Evolutionary conservation across 805 yeast species (phyloP), one percentile per base, ranked within the genome.

Genomic region (Lipomyces spencermartinsiae): DNA sequence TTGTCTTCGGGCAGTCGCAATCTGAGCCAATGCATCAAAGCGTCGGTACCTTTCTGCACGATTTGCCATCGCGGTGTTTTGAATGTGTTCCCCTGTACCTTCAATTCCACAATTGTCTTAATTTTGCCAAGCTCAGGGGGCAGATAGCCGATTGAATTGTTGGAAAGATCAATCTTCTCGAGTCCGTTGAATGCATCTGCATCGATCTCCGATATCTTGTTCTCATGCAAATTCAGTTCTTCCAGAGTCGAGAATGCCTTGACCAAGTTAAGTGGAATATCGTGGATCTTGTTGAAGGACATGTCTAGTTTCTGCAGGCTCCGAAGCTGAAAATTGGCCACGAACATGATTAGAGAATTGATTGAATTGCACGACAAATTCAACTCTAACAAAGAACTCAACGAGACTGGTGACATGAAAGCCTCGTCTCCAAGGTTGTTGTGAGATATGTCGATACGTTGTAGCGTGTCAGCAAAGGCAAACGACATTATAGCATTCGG

Each of bases 11-110:
- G 69, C 14, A 69, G 31, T 35, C 71, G 56, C 63, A 64, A 35
- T 31, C 64, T 19, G 31, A 69, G 53, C 72, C 72, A 69, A 53
- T 69, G 66, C 71, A 69, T 39, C 49, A 69, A 34, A 25, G 71
- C 68, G 33, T 69, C 72, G 16, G 72, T 69, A 12, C 72, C 72
- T 37, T 69, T 69, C 62, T 69, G 61, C 9, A 69, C 71, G 19
- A 69, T 31, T 43, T 69, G 71, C 62, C 64, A 55, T 43, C 72
- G 53, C 39, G 72, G 72, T 25, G 64, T 54, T 53, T 68, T 67
- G 43, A 69, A 69, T 53, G 64, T 63, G 31, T 69, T 69, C 19
- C 72, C 72, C 31, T 59, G 62, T 29, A 69, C 72, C 29, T 67
- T 64, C 16, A 69, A 49, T 57, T 64, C 68, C 39, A 67, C 71